Evolutionary conservation across 2,329 filamentous ascomycete genomes (phyloP), one percentile per base, ranked within the genome.

Genomic region (Calonectria leucothoes): DNA sequence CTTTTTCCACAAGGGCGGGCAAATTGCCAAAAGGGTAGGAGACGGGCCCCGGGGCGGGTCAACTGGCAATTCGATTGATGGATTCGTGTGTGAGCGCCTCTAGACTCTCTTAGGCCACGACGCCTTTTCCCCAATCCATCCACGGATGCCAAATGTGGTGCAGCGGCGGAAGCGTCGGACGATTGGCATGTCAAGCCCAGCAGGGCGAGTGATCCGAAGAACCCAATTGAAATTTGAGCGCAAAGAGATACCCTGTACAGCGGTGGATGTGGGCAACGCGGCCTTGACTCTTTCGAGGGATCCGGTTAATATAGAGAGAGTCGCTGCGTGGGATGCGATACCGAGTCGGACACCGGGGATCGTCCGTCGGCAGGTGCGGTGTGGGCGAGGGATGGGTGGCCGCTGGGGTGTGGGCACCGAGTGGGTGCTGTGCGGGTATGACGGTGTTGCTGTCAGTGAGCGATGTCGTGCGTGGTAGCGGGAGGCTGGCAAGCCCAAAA

Each of bases 111-210:
- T 80, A 72, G 78, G 72, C 67, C 69, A 77, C 76, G 78, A 71
- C 68, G 73, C 77, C 76, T 76, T 72, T 71, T 39, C 33, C 64
- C 63, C 69, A 76, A 80, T 79, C 71, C 78, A 78, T 80, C 61
- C 74, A 79, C 78, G 73, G 73, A 70, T 79, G 71, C 68, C 70
- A 80, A 73, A 78, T 67, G 67, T 80, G 74, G 78, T 79, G 77
- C 75, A 78, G 72, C 61, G 64, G 73, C 78, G 78, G 78, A 80
- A 74, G 78, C 70, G 78, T 80, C 78, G 78, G 78, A 74, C 75
- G 75, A 75, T 77, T 79, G 75, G 78, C 77, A 79, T 78, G 75
- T 77, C 77, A 77, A 71, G 73, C 69, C 75, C 70, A 72, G 74
- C 72, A 52, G 52, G 72, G 77, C 72, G 76, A 80, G 76, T 74